Evolutionary conservation across 164 flowering plant genomes (phyloP).

Genomic region (Chimonanthus praecox): DNA sequence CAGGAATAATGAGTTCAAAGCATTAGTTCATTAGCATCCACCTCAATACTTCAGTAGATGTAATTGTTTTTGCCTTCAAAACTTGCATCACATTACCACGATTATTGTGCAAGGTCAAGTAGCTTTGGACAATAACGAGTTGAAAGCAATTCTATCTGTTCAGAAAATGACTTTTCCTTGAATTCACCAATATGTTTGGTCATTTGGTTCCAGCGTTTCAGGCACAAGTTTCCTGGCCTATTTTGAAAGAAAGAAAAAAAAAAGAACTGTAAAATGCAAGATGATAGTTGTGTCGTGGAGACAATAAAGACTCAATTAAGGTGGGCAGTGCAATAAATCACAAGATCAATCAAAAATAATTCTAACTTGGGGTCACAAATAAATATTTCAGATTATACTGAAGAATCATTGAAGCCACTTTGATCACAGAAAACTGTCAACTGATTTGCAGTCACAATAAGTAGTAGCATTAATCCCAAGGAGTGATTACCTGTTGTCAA

Average conservation of each 20-base stretch:
- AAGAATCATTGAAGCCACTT: background rate
- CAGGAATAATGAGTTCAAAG: no score
- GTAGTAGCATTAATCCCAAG: background rate
- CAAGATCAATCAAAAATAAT: background rate
- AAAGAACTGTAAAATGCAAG: no score
- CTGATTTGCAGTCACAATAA: background rate
- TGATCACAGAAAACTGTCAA: background rate
- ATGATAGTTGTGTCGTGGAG: background rate
- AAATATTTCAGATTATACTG: no score
- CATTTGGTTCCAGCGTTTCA: conserved; percentile 62
- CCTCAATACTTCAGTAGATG: background rate
- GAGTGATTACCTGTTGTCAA: conserved; percentile 38
- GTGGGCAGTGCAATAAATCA: background rate
- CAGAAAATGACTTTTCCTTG: conserved; percentile 42
- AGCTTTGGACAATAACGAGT: conserved; percentile 40
- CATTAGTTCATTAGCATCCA: no score
- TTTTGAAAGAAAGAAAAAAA: background rate
- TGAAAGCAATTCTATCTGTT: conserved; percentile 49
- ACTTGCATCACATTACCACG: no score
- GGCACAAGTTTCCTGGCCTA: conserved; percentile 42
- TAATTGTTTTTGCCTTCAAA: background rate
- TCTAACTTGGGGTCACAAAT: background rate
- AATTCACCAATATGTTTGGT: conserved; percentile 42
- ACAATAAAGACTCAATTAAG: background rate
- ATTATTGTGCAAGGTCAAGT: conserved; percentile 19